phyloP scores from a whole-genome alignment of 805 yeast genomes.

The Wickerhamomyces xylosicus region DNA sequence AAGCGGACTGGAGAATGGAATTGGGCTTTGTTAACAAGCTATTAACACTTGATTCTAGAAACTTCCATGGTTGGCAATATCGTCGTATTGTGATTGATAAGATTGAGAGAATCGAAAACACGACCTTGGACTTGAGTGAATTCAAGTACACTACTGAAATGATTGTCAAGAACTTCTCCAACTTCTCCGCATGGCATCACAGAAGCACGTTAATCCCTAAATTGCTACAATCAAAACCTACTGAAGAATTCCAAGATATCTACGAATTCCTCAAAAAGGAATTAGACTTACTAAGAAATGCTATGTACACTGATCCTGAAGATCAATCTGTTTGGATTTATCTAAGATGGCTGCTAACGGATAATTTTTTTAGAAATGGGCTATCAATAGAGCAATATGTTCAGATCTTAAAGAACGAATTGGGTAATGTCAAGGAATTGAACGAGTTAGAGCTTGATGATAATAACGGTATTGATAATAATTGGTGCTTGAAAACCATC shows the following conservation, averaged over 20 bases:
- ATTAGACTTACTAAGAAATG: constrained; percentile 61
- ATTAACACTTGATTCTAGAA: constrained; percentile 65
- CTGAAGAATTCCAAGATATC: constrained; percentile 19
- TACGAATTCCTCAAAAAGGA: constrained; percentile 40
- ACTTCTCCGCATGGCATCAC: constrained; percentile 95
- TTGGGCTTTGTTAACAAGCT: constrained; percentile 58
- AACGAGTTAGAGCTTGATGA: constrained; percentile 68
- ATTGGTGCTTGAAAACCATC: constrained; percentile 67
- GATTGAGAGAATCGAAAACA: constrained; percentile 18
- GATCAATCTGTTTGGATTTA: constrained; percentile 94
- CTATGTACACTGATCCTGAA: constrained; percentile 86
- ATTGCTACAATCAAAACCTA: constrained; percentile 26
- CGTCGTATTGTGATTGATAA: constrained; percentile 56
- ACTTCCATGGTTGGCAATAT: constrained; percentile 95
- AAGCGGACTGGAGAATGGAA: constrained; percentile 62
- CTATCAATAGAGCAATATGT: constrained; percentile 22
- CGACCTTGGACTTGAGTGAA: constrained; percentile 36
- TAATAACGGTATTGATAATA: constrained; percentile 41
- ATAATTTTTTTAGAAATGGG: constrained; percentile 19
- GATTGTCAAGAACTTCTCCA: constrained; percentile 78
- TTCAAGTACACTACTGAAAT: constrained; percentile 67
- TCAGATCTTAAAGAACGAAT: constrained; percentile 33
- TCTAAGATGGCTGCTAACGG: constrained; percentile 61
- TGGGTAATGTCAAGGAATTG: constrained; percentile 44
- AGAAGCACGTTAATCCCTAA: constrained; percentile 59